Conservation (phyloP, 257 asterid species). For the Mitragyna speciosa region DNA sequence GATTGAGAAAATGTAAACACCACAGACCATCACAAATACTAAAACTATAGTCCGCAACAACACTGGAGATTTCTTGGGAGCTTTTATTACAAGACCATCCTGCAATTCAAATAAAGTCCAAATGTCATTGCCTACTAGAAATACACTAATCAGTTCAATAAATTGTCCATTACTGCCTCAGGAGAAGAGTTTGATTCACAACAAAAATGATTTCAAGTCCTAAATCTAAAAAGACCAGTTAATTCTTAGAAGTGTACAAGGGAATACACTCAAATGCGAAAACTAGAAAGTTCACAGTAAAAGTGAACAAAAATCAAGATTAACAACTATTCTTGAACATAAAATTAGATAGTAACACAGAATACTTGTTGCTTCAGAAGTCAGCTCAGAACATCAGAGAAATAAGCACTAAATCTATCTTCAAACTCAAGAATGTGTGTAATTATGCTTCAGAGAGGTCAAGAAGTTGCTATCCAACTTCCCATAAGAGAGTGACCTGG, state of each 20-base stretch:
- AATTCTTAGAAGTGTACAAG: background rate
- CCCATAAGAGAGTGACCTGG: background rate
- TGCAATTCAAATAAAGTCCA: constrained; percentile 31
- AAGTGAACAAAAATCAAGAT: background rate
- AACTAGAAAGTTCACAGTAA: background rate
- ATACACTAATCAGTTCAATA: background rate
- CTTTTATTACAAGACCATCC: constrained; percentile 61
- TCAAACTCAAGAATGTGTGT: background rate
- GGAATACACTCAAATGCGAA: background rate
- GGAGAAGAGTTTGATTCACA: background rate
- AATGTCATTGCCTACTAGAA: constrained; percentile 15
- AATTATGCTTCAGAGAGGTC: background rate
- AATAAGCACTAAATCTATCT: background rate
- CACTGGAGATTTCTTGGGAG: constrained; percentile 74
- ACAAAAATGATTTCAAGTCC: background rate
- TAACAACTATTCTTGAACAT: background rate
- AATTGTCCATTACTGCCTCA: background rate
- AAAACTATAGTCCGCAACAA: constrained; percentile 62
- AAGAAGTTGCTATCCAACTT: background rate
- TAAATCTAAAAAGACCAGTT: background rate
- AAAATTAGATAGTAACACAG: background rate
- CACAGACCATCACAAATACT: constrained; percentile 64
- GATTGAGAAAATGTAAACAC: constrained; percentile 70
- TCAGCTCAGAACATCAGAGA: background rate
- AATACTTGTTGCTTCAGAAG: background rate